A percentile compares a stretch with the other conserved stretches of the same genome.
Evolutionary conservation across 2,329 filamentous ascomycete species (phyloP).

Genomic region (Ceratocystis alfenasii): DNA sequence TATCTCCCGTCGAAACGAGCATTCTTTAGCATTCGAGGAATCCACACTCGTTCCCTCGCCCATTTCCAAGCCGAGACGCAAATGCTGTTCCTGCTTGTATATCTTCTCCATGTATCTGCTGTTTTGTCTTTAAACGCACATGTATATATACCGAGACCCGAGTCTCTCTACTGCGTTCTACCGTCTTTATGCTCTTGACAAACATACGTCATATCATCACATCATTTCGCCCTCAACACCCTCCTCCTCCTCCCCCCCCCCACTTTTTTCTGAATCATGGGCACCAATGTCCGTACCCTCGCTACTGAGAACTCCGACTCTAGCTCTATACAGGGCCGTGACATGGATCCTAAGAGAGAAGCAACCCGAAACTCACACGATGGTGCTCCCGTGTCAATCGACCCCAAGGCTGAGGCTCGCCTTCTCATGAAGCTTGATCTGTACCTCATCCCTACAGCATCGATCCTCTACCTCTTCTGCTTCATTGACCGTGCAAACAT

Average conservation of each 20-base stretch:
- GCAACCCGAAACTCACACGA: not conserved
- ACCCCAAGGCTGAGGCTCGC: conserved; percentile 43
- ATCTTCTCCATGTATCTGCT: not conserved
- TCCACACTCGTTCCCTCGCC: not conserved
- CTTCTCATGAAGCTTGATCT: conserved; percentile 54
- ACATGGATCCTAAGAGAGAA: not conserved
- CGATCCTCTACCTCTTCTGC: conserved; percentile 58
- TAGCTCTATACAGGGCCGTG: not conserved
- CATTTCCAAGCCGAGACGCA: not conserved
- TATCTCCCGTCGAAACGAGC: not conserved
- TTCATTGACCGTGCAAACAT: conserved; percentile 67
- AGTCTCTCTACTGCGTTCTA: too few relatives aligned
- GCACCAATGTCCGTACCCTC: too few relatives aligned
- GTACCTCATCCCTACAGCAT: conserved; percentile 52
- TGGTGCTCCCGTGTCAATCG: conserved; percentile 37
- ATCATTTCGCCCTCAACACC: too few relatives aligned
- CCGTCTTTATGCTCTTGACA: too few relatives aligned
- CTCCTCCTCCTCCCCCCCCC: too few relatives aligned
- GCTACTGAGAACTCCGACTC: not conserved
- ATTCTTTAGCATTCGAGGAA: not conserved
- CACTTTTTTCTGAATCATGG: too few relatives aligned
- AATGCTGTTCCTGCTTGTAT: not conserved
- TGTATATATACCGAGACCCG: too few relatives aligned
- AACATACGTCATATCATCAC: too few relatives aligned
- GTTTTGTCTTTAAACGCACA: not conserved